Base-by-base conservation (phyloP, 1,284 basidiomycete genomes). In the Xerocomus amazonicus region DNA sequence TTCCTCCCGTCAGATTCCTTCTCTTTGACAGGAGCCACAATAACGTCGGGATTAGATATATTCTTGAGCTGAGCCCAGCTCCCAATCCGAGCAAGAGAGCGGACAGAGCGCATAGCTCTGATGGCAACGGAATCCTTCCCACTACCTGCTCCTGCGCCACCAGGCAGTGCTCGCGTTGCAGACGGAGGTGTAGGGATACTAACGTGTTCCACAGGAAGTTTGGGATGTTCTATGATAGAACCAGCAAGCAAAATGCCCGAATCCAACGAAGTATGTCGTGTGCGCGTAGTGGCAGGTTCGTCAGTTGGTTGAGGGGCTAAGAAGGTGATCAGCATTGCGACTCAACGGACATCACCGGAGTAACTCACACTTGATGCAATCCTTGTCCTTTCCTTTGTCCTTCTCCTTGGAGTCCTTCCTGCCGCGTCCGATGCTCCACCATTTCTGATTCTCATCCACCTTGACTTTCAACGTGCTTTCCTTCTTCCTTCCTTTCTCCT, bases 381-480 rank as follows among this genome's bases (percentile, higher is more conserved):
- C 56, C 53, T 52, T 53, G 0, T 59, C 58, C 41, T 74, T 74
- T 51, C 70, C 72, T 56, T 74, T 75, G 10, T 63, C 68, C 54
- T 77, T 73, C 50, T 77, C 78, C 58, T 82, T 83, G 4, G 80
- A 81, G 53, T 87, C 86, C 58, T 81, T 85, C 58, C 82, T 71
- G 13, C 83, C 82, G 12, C 84, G 71, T 6, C 84, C 81, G 53
- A 90, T 81, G 52, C 78, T 88, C 87, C 87, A 90, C 84, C 87
- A 89, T 65, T 82, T 85, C 60, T 78, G 77, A 63, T 77, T 80
- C 56, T 80, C 80, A 48, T 82, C 79, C 26, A 67, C 71, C 71
- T 85, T 84, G 19, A 48, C 37, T 49, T 64, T 66, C 44, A 48
- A 28, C 12, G 53, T 13, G 19, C 43, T 48, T 9, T 64, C 65